Evolutionary conservation across 1,284 basidiomycete genomes (phyloP).

Genomic region (Polyporus tsugae): DNA sequence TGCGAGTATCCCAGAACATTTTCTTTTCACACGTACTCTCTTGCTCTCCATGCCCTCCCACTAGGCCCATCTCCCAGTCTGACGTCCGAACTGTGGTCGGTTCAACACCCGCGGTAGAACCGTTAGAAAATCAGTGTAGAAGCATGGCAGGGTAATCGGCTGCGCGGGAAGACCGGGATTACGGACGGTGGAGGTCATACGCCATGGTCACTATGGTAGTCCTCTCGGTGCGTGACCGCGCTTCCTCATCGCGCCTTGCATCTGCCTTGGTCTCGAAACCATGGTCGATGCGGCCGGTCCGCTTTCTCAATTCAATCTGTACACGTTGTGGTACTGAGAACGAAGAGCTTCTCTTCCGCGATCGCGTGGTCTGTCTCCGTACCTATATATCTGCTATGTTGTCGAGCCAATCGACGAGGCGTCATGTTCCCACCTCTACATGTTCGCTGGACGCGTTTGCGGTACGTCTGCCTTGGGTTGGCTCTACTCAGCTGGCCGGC

Average conservation of each 20-base stretch:
- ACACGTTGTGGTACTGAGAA: background rate
- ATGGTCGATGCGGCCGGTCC: background rate
- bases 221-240: background rate
- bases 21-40: too few species aligned
- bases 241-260: background rate
- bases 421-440: background rate
- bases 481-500: background rate
- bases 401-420: background rate
- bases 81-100: background rate
- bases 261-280: background rate
- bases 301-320: background rate
- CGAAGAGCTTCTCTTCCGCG: background rate
- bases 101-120: background rate
- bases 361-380: background rate
- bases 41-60: too few species aligned
- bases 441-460: background rate
- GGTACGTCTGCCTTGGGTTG: background rate
- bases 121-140: background rate
- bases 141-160: background rate
- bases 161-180: background rate
- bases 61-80: too few species aligned
- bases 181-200: background rate
- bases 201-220: background rate
- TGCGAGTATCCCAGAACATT: too few species aligned
- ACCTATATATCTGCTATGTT: background rate